A percentile compares a stretch with the other conserved stretches of the same genome.
phyloP scores from a whole-genome alignment of 2,329 filamentous ascomycete genomes.

The Colletotrichum lindemuthianum region DNA sequence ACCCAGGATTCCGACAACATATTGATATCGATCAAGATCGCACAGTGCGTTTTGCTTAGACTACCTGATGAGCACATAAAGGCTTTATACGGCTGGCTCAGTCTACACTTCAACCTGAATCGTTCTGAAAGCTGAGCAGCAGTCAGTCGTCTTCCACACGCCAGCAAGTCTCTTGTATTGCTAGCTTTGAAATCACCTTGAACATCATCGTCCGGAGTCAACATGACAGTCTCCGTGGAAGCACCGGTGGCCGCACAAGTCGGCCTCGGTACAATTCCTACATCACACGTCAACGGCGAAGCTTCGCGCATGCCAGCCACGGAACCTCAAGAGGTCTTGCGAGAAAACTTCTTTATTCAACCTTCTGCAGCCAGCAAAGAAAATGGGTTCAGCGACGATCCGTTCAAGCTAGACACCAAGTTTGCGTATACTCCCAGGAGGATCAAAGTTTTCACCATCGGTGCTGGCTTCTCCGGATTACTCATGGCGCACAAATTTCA shows the following conservation, averaged over 20 bases:
- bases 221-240: conserved; percentile 29
- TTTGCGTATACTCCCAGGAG: conserved; percentile 44
- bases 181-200: neutral
- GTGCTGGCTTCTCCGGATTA: conserved; percentile 46
- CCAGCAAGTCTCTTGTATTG: neutral
- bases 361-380: neutral
- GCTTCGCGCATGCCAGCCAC: conserved; percentile 13
- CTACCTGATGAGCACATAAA: too few species aligned
- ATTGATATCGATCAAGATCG: too few species aligned
- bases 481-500: conserved; percentile 49
- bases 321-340: conserved; percentile 21
- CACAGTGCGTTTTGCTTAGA: too few species aligned
- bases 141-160: too few species aligned
- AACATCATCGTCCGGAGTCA: neutral
- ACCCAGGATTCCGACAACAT: too few species aligned
- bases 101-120: too few species aligned
- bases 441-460: conserved; percentile 47
- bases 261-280: neutral
- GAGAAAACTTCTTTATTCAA: neutral
- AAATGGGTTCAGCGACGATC: conserved; percentile 37
- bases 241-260: conserved; percentile 7
- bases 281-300: neutral
- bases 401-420: conserved; percentile 41
- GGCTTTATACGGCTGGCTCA: too few species aligned
- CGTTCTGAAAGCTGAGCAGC: too few species aligned